phyloP scores from a whole-genome alignment of 2,329 filamentous ascomycete genomes.

The Claviceps spartinae region DNA sequence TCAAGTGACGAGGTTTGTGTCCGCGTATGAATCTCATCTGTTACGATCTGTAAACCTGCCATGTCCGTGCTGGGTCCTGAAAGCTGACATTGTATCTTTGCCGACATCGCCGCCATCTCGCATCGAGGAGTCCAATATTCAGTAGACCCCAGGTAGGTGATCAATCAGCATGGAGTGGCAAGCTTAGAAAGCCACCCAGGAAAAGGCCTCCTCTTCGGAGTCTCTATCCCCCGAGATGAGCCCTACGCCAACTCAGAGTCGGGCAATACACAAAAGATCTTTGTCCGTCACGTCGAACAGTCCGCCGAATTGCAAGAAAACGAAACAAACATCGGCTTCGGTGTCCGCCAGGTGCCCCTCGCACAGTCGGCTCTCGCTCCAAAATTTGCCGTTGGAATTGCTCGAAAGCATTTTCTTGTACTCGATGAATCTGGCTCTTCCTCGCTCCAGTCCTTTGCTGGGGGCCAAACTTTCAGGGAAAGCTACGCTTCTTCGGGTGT shows the following conservation, averaged over 20 bases:
- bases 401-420: constrained; percentile 38
- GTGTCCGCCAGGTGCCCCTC: too few relatives aligned
- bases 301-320: constrained; percentile 10
- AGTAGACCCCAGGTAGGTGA: too few relatives aligned
- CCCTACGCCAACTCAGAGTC: constrained; percentile 34
- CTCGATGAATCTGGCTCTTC: constrained; percentile 15
- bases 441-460: constrained; percentile 27
- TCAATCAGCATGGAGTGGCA: too few relatives aligned
- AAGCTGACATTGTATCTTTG: too few relatives aligned
- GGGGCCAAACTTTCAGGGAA: constrained; percentile 31
- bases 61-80: too few relatives aligned
- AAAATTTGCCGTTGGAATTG: constrained; percentile 36
- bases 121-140: too few relatives aligned
- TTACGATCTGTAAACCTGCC: too few relatives aligned
- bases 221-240: constrained; percentile 20
- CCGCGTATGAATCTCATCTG: too few relatives aligned
- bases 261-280: constrained; percentile 27
- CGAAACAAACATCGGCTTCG: constrained; percentile 9
- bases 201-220: not conserved
- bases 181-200: not conserved
- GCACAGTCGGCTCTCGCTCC: constrained; percentile 14
- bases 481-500: constrained; percentile 17
- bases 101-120: too few relatives aligned
- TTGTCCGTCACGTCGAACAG: constrained; percentile 4
- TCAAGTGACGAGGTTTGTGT: too few relatives aligned